phyloP scores from a whole-genome alignment of 305 asterid species.

The Ilex paraguariensis region DNA sequence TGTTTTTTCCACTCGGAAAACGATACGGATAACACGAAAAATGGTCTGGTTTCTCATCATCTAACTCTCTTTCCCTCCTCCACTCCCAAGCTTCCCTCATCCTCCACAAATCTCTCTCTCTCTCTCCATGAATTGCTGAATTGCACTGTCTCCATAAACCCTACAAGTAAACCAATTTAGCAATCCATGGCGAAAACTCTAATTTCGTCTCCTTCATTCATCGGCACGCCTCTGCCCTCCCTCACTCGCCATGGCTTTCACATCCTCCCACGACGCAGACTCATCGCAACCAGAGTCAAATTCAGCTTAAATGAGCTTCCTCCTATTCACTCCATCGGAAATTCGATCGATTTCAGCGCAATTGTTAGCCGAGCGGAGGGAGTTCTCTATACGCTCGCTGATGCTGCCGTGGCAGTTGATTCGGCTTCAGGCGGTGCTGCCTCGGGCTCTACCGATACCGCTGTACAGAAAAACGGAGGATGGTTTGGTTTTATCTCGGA shows the following conservation, averaged over 20 bases:
- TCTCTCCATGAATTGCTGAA: constrained; percentile 10
- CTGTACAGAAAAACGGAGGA: constrained; percentile 68
- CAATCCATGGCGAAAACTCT: constrained; percentile 75
- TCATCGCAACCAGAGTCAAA: constrained; percentile 49
- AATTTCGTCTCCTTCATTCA: constrained; percentile 62
- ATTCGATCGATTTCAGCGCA: constrained; percentile 45
- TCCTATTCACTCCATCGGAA: constrained; percentile 30
- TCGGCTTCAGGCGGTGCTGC: constrained; percentile 39
- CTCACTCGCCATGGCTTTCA: constrained; percentile 39
- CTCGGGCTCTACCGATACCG: constrained; percentile 34
- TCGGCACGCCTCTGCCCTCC: constrained; percentile 62
- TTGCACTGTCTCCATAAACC: constrained; percentile 10
- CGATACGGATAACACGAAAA: too few relatives aligned
- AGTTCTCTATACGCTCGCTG: constrained; percentile 84
- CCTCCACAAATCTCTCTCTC: constrained; percentile 11
- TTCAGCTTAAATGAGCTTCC: constrained; percentile 72
- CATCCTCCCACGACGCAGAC: constrained; percentile 27
- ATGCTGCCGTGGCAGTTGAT: constrained; percentile 71
- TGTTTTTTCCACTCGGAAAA: too few relatives aligned
- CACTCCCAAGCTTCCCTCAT: constrained; percentile 9
- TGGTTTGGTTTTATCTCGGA: constrained; percentile 98
- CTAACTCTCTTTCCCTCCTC: not conserved
- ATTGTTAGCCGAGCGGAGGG: constrained; percentile 66
- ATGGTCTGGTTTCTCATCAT: not conserved
- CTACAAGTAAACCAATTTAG: not conserved